Evolutionary conservation across 169 alveolate species (phyloP).

Genomic region (Plasmodium gaboni): DNA sequence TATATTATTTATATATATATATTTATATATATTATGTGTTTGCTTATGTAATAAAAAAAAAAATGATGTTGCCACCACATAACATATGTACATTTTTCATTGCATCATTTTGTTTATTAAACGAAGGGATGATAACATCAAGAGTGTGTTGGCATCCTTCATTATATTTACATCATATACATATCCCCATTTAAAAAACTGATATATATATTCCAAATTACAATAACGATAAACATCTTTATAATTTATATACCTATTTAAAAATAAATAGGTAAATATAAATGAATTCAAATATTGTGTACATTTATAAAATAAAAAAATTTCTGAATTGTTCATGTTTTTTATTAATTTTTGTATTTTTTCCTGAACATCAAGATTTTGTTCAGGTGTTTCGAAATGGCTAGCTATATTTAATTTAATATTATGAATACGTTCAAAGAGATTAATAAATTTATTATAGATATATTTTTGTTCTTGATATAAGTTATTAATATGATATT

Average conservation of each 20-base stretch:
- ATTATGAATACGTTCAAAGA: slow-evolving; percentile 58
- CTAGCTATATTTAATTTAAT: slow-evolving; percentile 55
- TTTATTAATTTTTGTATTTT: slow-evolving; percentile 45
- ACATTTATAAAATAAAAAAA: slow-evolving; percentile 70
- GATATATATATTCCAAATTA: slow-evolving; percentile 66
- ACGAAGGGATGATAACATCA: slow-evolving; percentile 39
- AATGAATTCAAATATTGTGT: slow-evolving; percentile 71
- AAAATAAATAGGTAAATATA: slow-evolving; percentile 55
- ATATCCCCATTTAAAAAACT: slow-evolving; percentile 66
- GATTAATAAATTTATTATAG: slow-evolving; percentile 16
- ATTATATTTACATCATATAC: slow-evolving; percentile 50
- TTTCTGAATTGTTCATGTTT: slow-evolving; percentile 73
- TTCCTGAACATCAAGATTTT: slow-evolving; percentile 46
- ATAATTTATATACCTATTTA: slow-evolving; percentile 37
- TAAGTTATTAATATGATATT: slow-evolving; percentile 46
- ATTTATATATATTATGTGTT: too few species aligned
- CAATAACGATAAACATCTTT: slow-evolving; percentile 63
- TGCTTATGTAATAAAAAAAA: too few species aligned
- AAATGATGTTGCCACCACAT: background rate
- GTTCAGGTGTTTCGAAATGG: slow-evolving; percentile 71
- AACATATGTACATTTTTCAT: background rate
- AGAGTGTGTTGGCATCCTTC: slow-evolving; percentile 45
- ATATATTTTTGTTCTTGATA: slow-evolving; percentile 48
- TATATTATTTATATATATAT: too few species aligned
- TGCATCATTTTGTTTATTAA: slow-evolving; percentile 10